phyloP scores from a whole-genome alignment of 495 filamentous ascomycete species.

The Lasiosphaeria ovina region DNA sequence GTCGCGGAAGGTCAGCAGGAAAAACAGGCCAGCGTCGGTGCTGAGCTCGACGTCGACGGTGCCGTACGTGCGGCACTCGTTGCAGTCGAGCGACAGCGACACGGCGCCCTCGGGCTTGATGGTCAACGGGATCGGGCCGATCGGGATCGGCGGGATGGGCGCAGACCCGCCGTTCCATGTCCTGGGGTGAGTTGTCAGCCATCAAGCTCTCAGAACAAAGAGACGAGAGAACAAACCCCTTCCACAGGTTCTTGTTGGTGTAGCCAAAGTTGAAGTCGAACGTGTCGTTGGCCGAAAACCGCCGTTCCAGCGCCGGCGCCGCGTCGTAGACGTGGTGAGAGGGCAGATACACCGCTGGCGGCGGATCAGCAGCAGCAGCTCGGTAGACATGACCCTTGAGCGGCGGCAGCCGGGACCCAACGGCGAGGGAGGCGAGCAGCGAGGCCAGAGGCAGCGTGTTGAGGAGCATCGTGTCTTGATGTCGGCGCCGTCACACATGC shows the following conservation, averaged over 20 bases:
- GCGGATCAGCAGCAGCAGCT: too few species aligned
- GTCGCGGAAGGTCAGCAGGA: constrained; percentile 9
- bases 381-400: too few species aligned
- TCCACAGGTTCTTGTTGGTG: not conserved
- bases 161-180: not conserved
- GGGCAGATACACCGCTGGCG: too few species aligned
- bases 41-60: constrained; percentile 12
- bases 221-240: not conserved
- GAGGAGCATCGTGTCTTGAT: too few species aligned
- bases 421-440: too few species aligned
- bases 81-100: constrained; percentile 11
- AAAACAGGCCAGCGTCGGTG: constrained; percentile 7
- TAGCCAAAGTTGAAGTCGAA: not conserved
- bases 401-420: too few species aligned
- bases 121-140: constrained; percentile 1
- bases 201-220: not conserved
- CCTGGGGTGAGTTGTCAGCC: not conserved
- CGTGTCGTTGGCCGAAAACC: not conserved
- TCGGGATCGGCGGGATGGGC: not conserved
- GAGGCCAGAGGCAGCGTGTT: too few species aligned
- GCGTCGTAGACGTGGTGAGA: not conserved
- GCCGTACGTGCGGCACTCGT: constrained; percentile 16
- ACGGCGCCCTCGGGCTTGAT: constrained; percentile 2
- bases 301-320: not conserved
- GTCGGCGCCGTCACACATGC: too few species aligned